Evolutionary conservation across 73 alveolate species (phyloP).

Genomic region (Tetrahymena borealis): DNA sequence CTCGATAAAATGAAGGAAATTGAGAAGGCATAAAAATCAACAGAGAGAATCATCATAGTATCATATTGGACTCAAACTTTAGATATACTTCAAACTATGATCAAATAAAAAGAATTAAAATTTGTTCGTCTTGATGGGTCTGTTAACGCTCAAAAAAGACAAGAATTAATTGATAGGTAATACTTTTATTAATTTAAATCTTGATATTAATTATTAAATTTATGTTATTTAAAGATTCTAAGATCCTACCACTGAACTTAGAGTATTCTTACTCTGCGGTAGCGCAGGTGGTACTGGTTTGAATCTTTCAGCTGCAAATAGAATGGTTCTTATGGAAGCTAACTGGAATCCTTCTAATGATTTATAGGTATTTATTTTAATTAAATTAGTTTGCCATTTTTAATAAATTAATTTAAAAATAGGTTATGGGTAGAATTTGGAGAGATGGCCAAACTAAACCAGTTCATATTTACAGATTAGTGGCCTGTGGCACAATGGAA

Average conservation of each 20-base stretch:
- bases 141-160: slow-evolving; percentile 8
- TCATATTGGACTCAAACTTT: slow-evolving; percentile 31
- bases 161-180: slow-evolving; percentile 22
- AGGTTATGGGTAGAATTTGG: slow-evolving; percentile 82
- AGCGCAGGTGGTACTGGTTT: slow-evolving; percentile 81
- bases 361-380: slow-evolving; percentile 31
- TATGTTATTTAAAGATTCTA: background rate
- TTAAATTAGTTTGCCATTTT: background rate
- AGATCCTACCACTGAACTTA: background rate
- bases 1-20: background rate
- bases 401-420: background rate
- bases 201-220: background rate
- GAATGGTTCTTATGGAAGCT: slow-evolving; percentile 55
- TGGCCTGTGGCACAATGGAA: slow-evolving; percentile 76
- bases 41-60: slow-evolving; percentile 15
- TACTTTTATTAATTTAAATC: background rate
- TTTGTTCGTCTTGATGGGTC: slow-evolving; percentile 43
- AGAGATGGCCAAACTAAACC: slow-evolving; percentile 84
- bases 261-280: slow-evolving; percentile 56
- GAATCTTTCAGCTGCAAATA: slow-evolving; percentile 66
- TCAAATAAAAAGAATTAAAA: background rate
- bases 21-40: slow-evolving; percentile 5
- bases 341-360: slow-evolving; percentile 88
- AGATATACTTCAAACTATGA: slow-evolving; percentile 9
- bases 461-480: slow-evolving; percentile 80